phyloP scores from a whole-genome alignment of 2,329 filamentous ascomycete genomes.

The Periconia sp. region DNA sequence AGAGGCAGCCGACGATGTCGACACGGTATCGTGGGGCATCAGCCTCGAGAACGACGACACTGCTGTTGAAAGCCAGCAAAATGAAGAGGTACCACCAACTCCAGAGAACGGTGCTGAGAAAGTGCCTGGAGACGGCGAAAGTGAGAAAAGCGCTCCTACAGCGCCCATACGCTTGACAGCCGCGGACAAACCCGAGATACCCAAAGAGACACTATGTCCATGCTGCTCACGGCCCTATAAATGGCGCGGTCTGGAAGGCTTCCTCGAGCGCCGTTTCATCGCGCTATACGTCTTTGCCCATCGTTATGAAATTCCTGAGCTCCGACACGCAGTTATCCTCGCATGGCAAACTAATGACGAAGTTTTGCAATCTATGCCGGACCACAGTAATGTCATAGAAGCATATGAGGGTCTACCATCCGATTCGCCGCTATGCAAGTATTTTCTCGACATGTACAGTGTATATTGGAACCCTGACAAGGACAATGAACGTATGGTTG shows the following conservation, averaged over 20 bases:
- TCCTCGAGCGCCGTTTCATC: slow-evolving; percentile 44
- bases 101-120: slow-evolving; percentile 32
- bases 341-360: slow-evolving; percentile 46
- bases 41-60: slow-evolving; percentile 39
- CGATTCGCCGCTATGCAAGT: slow-evolving; percentile 37
- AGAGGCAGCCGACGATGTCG: slow-evolving; percentile 37
- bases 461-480: slow-evolving; percentile 45
- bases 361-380: slow-evolving; percentile 43
- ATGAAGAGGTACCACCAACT: slow-evolving; percentile 9
- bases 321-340: slow-evolving; percentile 39
- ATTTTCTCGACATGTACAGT: slow-evolving; percentile 45
- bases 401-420: slow-evolving; percentile 40
- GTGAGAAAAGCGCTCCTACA: slow-evolving; percentile 24
- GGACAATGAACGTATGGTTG: slow-evolving; percentile 37
- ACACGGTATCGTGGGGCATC: slow-evolving; percentile 42
- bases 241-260: slow-evolving; percentile 45
- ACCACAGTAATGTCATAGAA: slow-evolving; percentile 44
- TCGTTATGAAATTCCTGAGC: slow-evolving; percentile 38
- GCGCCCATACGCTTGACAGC: slow-evolving; percentile 33
- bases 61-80: slow-evolving; percentile 17
- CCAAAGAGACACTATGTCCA: slow-evolving; percentile 42
- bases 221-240: slow-evolving; percentile 45
- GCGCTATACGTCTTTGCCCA: slow-evolving; percentile 41
- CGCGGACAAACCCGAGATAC: slow-evolving; percentile 39
- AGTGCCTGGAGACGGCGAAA: slow-evolving; percentile 35